phyloP scores from a whole-genome alignment of 2,329 filamentous ascomycete genomes.

The Aspergillus spinulosporus region DNA sequence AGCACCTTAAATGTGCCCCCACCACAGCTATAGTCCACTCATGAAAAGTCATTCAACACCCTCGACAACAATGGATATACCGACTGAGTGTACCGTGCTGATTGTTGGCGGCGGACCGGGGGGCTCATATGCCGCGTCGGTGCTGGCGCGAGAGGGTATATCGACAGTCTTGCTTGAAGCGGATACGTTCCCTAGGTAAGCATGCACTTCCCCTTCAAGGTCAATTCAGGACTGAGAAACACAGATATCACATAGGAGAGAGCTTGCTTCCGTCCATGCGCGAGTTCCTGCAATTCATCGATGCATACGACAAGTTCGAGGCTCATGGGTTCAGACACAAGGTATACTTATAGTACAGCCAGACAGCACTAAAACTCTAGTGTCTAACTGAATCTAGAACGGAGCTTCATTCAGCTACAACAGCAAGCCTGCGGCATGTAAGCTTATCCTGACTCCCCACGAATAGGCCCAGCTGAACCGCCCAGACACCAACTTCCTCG shows the following conservation, averaged over 20 bases:
- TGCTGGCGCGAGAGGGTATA: neutral
- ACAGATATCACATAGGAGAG: slow-evolving; percentile 26
- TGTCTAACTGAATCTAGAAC: no score
- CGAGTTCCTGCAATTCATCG: slow-evolving; percentile 49
- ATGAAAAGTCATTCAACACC: no score
- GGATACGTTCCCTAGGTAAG: neutral
- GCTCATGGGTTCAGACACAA: slow-evolving; percentile 46
- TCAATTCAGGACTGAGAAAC: neutral
- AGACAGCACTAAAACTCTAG: no score
- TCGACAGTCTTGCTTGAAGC: neutral
- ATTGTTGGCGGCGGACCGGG: neutral
- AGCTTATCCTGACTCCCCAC: no score
- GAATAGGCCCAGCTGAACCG: no score
- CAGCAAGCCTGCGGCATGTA: no score
- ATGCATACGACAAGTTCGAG: slow-evolving; percentile 44
- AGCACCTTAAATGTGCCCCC: no score
- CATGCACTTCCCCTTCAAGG: neutral
- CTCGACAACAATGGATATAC: neutral
- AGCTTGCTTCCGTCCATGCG: slow-evolving; percentile 43
- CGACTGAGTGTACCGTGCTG: neutral
- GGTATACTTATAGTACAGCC: slow-evolving; percentile 21
- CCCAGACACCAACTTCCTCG: neutral
- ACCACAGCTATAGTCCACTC: no score
- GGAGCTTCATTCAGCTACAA: no score
- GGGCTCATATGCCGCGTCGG: neutral